These are phyloP conservation scores for Xylariomycetidae sp. DNA, from an alignment of 2,329 filamentous ascomycete species.

Conservation along the genomic window DNA sequence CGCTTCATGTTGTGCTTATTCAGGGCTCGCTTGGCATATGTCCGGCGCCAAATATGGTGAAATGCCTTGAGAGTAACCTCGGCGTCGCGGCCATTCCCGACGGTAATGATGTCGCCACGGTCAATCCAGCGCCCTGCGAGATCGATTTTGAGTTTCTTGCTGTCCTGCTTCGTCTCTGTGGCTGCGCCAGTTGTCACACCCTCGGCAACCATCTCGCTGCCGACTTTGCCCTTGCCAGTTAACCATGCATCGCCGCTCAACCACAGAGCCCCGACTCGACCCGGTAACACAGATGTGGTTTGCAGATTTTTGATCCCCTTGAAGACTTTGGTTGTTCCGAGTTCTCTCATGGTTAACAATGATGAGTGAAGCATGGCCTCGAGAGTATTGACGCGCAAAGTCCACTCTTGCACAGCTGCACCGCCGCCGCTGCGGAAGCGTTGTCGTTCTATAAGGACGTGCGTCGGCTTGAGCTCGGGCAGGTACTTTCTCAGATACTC, in stretches of 20 bases:
- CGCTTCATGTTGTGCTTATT: neutral
- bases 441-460: constrained; percentile 65
- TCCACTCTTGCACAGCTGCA: constrained; percentile 73
- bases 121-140: constrained; percentile 53
- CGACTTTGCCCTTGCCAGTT: neutral
- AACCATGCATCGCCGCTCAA: constrained; percentile 3
- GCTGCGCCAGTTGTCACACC: neutral
- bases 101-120: constrained; percentile 14
- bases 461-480: constrained; percentile 52
- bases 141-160: constrained; percentile 59
- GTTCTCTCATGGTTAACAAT: constrained; percentile 49
- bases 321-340: constrained; percentile 39
- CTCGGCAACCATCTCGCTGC: neutral
- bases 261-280: constrained; percentile 25
- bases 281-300: constrained; percentile 34
- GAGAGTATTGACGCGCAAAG: constrained; percentile 73
- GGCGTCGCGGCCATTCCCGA: constrained; percentile 7
- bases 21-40: neutral
- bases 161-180: constrained; percentile 22
- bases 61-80: constrained; percentile 7
- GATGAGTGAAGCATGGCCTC: constrained; percentile 77
- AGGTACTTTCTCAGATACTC: constrained; percentile 31
- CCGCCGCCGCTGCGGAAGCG: constrained; percentile 60
- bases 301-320: too few relatives aligned
- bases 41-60: neutral